phyloP scores from a whole-genome alignment of 371 early-diverging fungal genomes.

The Mucor racemosus region DNA sequence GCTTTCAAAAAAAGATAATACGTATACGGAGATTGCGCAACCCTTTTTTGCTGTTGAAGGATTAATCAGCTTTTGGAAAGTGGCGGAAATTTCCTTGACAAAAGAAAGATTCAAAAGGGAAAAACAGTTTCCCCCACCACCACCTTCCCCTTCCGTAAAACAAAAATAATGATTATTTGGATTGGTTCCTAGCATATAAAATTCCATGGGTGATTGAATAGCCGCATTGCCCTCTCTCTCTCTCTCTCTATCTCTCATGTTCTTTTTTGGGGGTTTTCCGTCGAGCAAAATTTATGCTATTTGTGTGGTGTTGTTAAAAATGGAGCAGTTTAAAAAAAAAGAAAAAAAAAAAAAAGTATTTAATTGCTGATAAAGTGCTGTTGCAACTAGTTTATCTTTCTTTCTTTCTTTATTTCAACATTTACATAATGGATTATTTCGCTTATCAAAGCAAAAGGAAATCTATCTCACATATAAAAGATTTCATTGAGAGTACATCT shows the following conservation, averaged over 20 bases:
- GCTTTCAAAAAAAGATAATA: neutral
- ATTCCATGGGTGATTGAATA: neutral
- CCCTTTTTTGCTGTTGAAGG: neutral
- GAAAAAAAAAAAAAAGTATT: neutral
- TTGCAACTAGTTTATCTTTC: neutral
- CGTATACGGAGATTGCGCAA: conserved; percentile 6
- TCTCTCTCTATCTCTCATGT: too few relatives aligned
- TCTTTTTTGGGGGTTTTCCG: neutral
- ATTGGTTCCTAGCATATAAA: neutral
- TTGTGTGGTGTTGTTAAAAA: conserved; percentile 1
- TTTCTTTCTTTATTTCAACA: conserved; percentile 12
- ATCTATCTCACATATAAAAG: conserved; percentile 1
- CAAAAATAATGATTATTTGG: neutral
- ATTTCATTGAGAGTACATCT: neutral
- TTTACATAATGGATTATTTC: conserved; percentile 26
- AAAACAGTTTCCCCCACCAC: neutral
- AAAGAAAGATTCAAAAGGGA: neutral
- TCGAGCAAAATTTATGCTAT: conserved; percentile 1
- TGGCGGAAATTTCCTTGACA: neutral
- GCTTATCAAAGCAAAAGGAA: conserved; percentile 23
- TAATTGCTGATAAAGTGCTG: neutral
- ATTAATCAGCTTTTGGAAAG: conserved; percentile 3
- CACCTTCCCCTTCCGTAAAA: neutral
- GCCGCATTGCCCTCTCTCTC: neutral
- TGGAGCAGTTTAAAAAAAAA: conserved; percentile 2